Evolutionary conservation across 176 grass and related monocot species (phyloP), one percentile per base, ranked within the genome.

Genomic region (Coix lacrymajobi): DNA sequence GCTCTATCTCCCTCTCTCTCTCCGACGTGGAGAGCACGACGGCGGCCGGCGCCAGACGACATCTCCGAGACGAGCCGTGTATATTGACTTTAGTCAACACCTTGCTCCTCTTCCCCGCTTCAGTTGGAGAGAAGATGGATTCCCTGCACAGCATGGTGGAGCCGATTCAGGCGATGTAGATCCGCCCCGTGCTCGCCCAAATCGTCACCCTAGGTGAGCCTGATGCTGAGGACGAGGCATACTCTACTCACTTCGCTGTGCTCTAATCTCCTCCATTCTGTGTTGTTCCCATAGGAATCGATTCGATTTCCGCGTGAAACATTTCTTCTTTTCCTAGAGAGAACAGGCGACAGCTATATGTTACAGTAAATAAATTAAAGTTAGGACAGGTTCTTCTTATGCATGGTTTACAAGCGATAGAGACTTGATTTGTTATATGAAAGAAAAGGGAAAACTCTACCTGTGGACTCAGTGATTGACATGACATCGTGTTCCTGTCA

Each of bases 171-270:
- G 64, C 83, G 34, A 43, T 87, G 73, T 66, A 85, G 81, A 85
- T 87, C 73, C 77, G 70, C 48, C 81, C 84, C 29, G 76, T 77
- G 34, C 81, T 91, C 85, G 22, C 39, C 66, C 89, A 88, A 75
- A 71, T 85, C 77, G 31, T 91, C 46, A 88, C 77, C 89, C 89
- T 91, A 17, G 89, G 89, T 91, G 36, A 58, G 6, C 3, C 31
- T n/a, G n/a, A n/a, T n/a, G n/a, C n/a, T n/a, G n/a, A n/a, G 54
- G 54, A n/a, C 10, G 3, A 58, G n/a, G 56, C 56, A n/a, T 58
- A 26, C 56, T 25, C 56, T 26, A 24, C 54, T 57, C 22, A 11
- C 54, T n/a, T 9, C 52, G 48, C 48, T 20, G 17, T 24, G 20
- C 52, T 11, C 57, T 2, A 61, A 11, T 60, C 57, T 13, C 57